Evolutionary conservation across 176 grass and related monocot genomes (phyloP).

Genomic region (Rhynchospora tenuis): DNA sequence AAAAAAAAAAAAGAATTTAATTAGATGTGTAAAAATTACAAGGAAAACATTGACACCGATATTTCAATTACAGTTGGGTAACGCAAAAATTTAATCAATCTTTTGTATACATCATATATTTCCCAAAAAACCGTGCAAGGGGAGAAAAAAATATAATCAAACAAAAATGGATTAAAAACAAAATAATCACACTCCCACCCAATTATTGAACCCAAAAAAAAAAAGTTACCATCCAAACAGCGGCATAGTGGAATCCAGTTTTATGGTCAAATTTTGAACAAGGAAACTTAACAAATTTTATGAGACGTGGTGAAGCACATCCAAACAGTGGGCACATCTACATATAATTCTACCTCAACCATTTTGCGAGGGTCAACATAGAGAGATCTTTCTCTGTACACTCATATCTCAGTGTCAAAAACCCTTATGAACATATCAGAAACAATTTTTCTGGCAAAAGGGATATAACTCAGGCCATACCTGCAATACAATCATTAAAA

Average conservation of each 20-base stretch:
- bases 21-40: background rate
- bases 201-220: background rate
- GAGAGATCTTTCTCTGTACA: constrained; percentile 9
- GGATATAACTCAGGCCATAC: constrained; percentile 91
- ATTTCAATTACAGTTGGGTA: background rate
- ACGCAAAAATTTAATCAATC: background rate
- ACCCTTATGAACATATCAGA: constrained; percentile 73
- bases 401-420: constrained; percentile 73
- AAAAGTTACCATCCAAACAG: background rate
- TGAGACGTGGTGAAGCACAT: background rate
- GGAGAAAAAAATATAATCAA: background rate
- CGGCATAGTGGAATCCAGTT: background rate
- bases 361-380: background rate
- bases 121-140: background rate
- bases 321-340: background rate
- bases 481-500: constrained; percentile 34
- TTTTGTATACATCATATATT: background rate
- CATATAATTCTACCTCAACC: background rate
- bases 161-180: background rate
- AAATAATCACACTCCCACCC: background rate
- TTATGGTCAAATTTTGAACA: background rate
- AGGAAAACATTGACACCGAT: background rate
- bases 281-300: background rate
- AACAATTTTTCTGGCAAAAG: constrained; percentile 63
- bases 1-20: background rate